Percentiles rank a stretch among this genome's conserved stretches.
phyloP scores from a whole-genome alignment of 1,284 basidiomycete genomes.

The Golubevia sp. region DNA sequence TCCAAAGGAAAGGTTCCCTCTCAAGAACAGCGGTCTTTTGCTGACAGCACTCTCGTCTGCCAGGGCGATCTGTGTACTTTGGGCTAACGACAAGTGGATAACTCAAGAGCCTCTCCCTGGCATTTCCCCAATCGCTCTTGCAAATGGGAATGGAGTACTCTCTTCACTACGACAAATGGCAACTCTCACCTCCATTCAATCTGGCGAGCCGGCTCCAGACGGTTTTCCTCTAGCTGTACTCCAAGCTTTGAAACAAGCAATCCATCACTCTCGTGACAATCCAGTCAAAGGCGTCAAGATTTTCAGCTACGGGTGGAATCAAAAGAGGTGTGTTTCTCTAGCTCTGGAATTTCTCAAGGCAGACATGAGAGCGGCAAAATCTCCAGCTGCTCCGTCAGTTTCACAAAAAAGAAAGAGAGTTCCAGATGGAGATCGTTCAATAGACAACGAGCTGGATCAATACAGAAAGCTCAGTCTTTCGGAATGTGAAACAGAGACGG shows the following conservation, averaged over 20 bases:
- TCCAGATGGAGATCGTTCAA: no score
- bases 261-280: no score
- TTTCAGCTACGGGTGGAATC: not conserved
- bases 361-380: no score
- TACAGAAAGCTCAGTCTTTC: no score
- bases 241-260: not conserved
- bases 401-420: no score
- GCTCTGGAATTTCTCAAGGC: no score
- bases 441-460: no score
- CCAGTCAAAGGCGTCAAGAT: no score
- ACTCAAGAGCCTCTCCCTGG: not conserved
- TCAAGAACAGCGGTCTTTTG: not conserved
- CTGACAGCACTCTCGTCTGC: not conserved
- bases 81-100: not conserved
- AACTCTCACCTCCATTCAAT: not conserved
- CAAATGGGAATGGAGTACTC: not conserved
- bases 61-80: not conserved
- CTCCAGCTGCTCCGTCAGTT: no score
- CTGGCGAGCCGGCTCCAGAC: not conserved
- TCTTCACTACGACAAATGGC: not conserved
- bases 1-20: no score
- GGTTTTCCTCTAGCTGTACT: not conserved
- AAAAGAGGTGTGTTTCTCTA: not conserved
- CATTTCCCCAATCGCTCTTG: not conserved
- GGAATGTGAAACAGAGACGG: no score